Base-by-base conservation (phyloP, 1,284 basidiomycete genomes). In the Sanghuangporus sanghuang region DNA sequence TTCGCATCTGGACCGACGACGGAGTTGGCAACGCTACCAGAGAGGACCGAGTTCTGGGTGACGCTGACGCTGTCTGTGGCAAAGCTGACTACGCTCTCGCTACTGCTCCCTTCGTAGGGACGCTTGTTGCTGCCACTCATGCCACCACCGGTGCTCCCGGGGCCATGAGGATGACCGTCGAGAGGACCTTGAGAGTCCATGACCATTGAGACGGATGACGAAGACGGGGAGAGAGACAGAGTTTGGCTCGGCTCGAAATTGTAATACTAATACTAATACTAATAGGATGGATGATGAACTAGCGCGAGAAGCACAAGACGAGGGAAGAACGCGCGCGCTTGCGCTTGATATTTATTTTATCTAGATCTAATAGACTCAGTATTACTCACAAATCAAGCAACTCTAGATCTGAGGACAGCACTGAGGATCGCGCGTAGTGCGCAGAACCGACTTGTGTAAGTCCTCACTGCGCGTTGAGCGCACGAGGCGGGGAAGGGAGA, bases 11-110 rank as follows among this genome's bases (percentile, higher is more conserved):
- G 53, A 7, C 53, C 53, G 14, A 54, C 32, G 53, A 54, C 53
- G 18, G 53, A 54, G 32, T 54, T 54, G 36, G 53, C 36, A 32
- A 54, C 32, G 36, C 18, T 52, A 8, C 23, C 50, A 11, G 50
- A 52, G 6, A 38, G 8, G 49, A 52, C 49, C 12, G 49, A 52
- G 53, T 6, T 8, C 32, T 54, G 53, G 16, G 53, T 54, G 27
- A 54, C 35, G 16, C 53, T 54, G 36, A 54, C 53, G 16, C 57
- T 48, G 44, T 59, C 57, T 4, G 57, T 46, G 18, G 57, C 57
- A 49, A 59, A 59, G 44, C 57, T 59, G 44, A 49, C 42, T 42
- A 59, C 42, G 44, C 57, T 59, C 44, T 48, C 42, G 44, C 44
- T 36, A 35, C 57, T 59, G 44, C 57, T 49, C 2, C 11, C 44